Evolutionary conservation across 371 early-diverging fungal genomes (phyloP).

Genomic region (Mortierella sp.): DNA sequence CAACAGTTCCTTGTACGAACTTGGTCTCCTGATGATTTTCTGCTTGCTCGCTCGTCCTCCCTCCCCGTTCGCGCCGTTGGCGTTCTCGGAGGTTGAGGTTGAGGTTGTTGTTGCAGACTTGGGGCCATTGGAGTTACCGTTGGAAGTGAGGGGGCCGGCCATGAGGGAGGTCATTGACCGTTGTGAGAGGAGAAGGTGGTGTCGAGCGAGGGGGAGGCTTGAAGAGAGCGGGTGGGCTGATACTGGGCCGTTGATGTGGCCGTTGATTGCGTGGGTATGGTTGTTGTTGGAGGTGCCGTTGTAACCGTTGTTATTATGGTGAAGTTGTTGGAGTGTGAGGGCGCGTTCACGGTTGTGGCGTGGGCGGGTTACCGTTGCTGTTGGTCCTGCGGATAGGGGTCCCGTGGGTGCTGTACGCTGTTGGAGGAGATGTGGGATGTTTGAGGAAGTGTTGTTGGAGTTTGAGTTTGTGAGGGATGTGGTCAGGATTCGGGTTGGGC

Average conservation of each 20-base stretch:
- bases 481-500: background rate
- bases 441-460: background rate
- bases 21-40: conserved; percentile 29
- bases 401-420: background rate
- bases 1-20: conserved; percentile 45
- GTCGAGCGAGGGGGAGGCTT: background rate
- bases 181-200: background rate
- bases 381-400: background rate
- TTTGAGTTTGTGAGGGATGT: background rate
- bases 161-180: conserved; percentile 1
- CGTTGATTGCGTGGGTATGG: background rate
- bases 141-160: background rate
- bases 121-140: background rate
- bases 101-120: background rate
- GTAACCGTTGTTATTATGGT: background rate
- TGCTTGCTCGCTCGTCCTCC: background rate
- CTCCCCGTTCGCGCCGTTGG: background rate
- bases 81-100: background rate
- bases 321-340: background rate
- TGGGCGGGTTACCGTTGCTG: background rate
- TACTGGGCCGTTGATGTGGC: background rate
- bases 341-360: background rate
- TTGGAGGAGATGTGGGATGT: background rate
- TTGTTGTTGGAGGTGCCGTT: background rate
- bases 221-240: background rate